A percentile compares a stretch with the other conserved stretches of the same genome.
These are phyloP conservation scores for Yamadazyma scolyti DNA, from an alignment of 805 yeast species.

Conservation along the genomic window DNA sequence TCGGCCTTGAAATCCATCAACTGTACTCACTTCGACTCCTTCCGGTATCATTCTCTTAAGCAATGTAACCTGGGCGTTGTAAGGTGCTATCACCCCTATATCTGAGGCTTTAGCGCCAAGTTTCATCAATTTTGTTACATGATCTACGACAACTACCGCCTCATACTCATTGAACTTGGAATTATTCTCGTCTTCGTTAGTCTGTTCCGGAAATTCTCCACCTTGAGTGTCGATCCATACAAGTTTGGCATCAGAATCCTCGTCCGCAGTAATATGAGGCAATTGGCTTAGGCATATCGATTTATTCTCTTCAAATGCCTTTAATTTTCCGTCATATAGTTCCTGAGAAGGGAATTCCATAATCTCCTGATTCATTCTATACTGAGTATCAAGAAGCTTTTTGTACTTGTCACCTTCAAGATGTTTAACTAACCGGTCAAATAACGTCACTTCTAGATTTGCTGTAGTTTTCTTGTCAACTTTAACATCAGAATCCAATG, in stretches of 20 bases:
- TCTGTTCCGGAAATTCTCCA: conserved; percentile 68
- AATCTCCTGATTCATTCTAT: conserved; percentile 77
- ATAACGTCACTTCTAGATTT: conserved; percentile 62
- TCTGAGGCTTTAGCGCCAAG: conserved; percentile 50
- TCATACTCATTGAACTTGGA: conserved; percentile 82
- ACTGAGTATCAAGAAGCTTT: conserved; percentile 69
- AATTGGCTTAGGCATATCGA: conserved; percentile 53
- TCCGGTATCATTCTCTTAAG: conserved; percentile 43
- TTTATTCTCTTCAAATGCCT: conserved; percentile 60
- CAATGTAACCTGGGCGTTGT: conserved; percentile 76
- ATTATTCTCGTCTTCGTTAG: conserved; percentile 19
- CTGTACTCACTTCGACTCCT: conserved; percentile 82
- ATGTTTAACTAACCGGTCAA: conserved; percentile 65
- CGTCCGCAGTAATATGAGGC: conserved; percentile 35
- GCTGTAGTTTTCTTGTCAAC: conserved; percentile 34
- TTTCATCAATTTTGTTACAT: conserved; percentile 48
- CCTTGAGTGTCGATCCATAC: conserved; percentile 95
- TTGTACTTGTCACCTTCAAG: conserved; percentile 44
- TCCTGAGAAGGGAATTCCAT: conserved; percentile 73
- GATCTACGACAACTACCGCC: conserved; percentile 54
- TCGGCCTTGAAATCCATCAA: conserved; percentile 96
- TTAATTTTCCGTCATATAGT: conserved; percentile 60
- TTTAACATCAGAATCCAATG: conserved; percentile 28
- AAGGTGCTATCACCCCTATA: conserved; percentile 89
- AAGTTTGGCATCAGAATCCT: conserved; percentile 51